Conservation (phyloP, 805 yeast species). For the Zygoascus flipseniorum region DNA sequence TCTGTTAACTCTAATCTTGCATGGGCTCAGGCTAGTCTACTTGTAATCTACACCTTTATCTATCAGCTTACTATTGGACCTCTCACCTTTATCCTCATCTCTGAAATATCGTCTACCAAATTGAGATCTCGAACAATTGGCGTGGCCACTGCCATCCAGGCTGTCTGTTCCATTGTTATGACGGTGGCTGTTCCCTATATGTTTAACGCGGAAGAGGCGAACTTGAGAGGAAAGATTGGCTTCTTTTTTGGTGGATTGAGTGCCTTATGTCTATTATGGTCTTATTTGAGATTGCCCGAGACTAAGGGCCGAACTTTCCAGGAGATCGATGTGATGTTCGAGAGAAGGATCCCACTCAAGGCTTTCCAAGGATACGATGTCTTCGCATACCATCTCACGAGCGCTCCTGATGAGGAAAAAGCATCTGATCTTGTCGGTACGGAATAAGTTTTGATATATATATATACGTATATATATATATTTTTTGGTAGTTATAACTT, state of each 20-base stretch:
- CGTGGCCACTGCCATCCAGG: conserved; percentile 31
- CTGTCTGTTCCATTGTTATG: conserved; percentile 16
- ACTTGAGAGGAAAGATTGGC: conserved; percentile 44
- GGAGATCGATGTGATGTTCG: conserved; percentile 50
- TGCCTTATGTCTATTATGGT: conserved; percentile 32
- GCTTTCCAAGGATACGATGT: conserved; percentile 14
- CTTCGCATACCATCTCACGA: background rate
- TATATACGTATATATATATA: too few species aligned
- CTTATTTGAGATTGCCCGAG: conserved; percentile 49
- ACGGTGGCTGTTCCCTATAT: conserved; percentile 34
- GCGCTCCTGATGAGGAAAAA: background rate
- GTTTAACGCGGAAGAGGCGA: conserved; percentile 39
- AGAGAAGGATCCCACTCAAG: conserved; percentile 10
- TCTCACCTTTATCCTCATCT: conserved; percentile 32
- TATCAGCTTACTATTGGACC: conserved; percentile 41
- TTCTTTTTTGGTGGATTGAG: conserved; percentile 38
- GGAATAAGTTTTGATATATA: background rate
- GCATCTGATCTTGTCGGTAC: background rate
- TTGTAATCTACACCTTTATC: conserved; percentile 38
- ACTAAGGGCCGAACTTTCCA: conserved; percentile 50
- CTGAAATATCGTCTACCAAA: conserved; percentile 37
- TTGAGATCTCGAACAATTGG: conserved; percentile 28
- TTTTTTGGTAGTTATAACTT: too few species aligned
- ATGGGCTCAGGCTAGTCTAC: conserved; percentile 35
- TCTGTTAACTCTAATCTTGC: conserved; percentile 11